Percentiles rank a stretch among this genome's conserved stretches.
phyloP scores from a whole-genome alignment of 192 early-diverging fungal genomes.

The Haplosporangium gracile region DNA sequence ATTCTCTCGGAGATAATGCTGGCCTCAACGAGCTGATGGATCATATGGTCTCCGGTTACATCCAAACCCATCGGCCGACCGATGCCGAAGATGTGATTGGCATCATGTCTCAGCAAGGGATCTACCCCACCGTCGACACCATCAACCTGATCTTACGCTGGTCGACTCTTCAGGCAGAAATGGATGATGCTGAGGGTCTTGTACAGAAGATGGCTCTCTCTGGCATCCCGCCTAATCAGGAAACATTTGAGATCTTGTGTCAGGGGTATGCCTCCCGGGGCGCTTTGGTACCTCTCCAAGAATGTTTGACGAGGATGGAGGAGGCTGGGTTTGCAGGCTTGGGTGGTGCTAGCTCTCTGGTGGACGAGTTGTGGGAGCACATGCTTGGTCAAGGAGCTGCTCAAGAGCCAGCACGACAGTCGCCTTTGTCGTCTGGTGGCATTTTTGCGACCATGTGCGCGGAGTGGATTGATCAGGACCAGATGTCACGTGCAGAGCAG shows the following conservation, averaged over 20 bases:
- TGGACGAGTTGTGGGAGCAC: neutral
- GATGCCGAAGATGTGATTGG: conserved; percentile 32
- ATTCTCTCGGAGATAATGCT: neutral
- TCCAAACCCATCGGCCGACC: conserved; percentile 12
- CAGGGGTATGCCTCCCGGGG: conserved; percentile 37
- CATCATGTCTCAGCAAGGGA: conserved; percentile 10
- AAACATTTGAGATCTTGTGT: conserved; percentile 41
- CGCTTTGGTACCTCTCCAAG: conserved; percentile 5
- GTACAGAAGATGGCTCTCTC: conserved; percentile 23
- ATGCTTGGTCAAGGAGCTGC: conserved; percentile 13
- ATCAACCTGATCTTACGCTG: conserved; percentile 35
- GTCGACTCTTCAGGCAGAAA: conserved; percentile 29
- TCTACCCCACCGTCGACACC: conserved; percentile 29
- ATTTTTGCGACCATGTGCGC: conserved; percentile 22
- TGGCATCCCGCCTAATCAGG: conserved; percentile 19
- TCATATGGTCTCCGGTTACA: conserved; percentile 33
- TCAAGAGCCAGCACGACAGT: neutral
- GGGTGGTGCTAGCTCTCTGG: neutral
- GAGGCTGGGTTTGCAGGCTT: conserved; percentile 4
- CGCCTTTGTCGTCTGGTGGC: neutral
- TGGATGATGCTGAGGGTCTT: conserved; percentile 31
- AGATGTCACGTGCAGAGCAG: conserved; percentile 25
- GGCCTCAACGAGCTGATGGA: conserved; percentile 9
- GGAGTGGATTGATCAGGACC: conserved; percentile 32
- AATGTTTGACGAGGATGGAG: conserved; percentile 35